A percentile compares a stretch with the other conserved stretches of the same genome.
These are phyloP conservation scores for Phaseolus coccineus DNA, from an alignment of 331 rosid genomes.

Conservation along the genomic window DNA sequence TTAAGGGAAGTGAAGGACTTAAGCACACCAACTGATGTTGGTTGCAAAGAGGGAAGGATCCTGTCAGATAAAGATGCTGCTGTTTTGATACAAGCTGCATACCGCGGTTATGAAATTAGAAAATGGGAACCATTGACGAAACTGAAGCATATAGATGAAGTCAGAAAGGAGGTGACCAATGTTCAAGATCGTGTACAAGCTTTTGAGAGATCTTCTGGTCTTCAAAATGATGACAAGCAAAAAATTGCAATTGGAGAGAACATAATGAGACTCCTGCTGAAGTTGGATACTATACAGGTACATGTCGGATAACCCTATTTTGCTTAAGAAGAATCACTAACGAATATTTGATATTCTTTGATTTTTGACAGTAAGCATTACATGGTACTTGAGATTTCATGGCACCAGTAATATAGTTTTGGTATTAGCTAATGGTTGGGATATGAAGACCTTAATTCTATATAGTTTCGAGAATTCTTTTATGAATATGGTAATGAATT, in stretches of 20 bases:
- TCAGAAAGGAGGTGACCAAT: constrained; percentile 52
- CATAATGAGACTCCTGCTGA: constrained; percentile 79
- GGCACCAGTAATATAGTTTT: neutral
- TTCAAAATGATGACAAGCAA: constrained; percentile 56
- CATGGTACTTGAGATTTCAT: neutral
- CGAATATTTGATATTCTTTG: neutral
- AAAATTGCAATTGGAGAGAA: constrained; percentile 66
- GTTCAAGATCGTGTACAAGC: constrained; percentile 52
- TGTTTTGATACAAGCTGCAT: constrained; percentile 70
- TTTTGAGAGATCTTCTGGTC: constrained; percentile 50
- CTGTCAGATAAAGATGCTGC: constrained; percentile 69
- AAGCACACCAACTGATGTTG: constrained; percentile 10
- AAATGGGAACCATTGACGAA: constrained; percentile 78
- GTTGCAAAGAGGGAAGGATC: constrained; percentile 15
- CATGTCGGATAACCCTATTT: neutral
- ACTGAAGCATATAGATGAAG: constrained; percentile 69
- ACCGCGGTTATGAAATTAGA: constrained; percentile 68
- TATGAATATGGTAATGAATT: neutral
- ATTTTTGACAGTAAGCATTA: neutral
- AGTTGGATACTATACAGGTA: constrained; percentile 87
- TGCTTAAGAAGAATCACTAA: neutral
- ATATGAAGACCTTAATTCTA: neutral
- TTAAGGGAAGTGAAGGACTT: neutral
- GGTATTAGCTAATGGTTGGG: neutral
- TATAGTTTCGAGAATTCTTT: neutral